A percentile compares a stretch with the other conserved stretches of the same genome.
phyloP scores from a whole-genome alignment of 306 rosid species.

The Prunus padus region DNA sequence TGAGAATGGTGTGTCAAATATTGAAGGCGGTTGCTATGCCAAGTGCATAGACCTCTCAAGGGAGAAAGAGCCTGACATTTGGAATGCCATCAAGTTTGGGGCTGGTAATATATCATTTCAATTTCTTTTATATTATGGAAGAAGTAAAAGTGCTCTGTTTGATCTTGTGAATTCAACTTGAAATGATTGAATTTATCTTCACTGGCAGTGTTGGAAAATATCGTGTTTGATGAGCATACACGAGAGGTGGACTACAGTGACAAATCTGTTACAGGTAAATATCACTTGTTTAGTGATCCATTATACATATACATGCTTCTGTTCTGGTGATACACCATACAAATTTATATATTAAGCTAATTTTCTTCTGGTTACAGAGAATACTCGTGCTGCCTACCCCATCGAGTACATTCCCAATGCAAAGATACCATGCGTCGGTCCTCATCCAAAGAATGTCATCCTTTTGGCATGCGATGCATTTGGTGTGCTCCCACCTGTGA shows the following conservation, averaged over 20 bases:
- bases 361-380: conserved; percentile 48
- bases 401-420: conserved; percentile 91
- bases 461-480: conserved; percentile 93
- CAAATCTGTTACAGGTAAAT: conserved; percentile 80
- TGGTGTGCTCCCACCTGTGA: conserved; percentile 92
- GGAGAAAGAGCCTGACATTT: conserved; percentile 58
- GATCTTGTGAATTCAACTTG: neutral
- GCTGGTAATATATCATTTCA: conserved; percentile 36
- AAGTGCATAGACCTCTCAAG: conserved; percentile 49
- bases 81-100: conserved; percentile 61
- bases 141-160: neutral
- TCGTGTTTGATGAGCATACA: conserved; percentile 82
- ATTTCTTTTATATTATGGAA: neutral
- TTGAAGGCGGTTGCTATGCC: conserved; percentile 63
- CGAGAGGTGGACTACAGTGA: conserved; percentile 78
- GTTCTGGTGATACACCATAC: neutral
- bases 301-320: neutral
- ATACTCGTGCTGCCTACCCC: conserved; percentile 89
- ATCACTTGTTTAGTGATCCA: neutral
- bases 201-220: conserved; percentile 72
- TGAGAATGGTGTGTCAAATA: conserved; percentile 49
- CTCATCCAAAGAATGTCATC: conserved; percentile 86
- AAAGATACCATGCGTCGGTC: conserved; percentile 80
- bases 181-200: neutral
- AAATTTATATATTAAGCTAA: neutral